phyloP scores from a whole-genome alignment of 495 filamentous ascomycete genomes.

The Penicillium longicatenatum region DNA sequence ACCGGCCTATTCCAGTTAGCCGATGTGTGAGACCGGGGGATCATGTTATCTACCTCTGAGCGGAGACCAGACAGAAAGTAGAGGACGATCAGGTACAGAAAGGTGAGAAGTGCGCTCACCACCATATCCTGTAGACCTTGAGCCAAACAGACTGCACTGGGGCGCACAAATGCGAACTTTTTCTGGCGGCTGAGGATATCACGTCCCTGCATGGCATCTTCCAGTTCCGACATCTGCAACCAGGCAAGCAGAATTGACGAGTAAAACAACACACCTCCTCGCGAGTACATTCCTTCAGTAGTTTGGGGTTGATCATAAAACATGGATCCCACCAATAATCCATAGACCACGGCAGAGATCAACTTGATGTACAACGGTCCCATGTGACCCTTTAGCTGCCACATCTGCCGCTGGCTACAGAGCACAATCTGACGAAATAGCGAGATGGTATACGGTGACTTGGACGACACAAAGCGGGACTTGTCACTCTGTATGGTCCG shows the following conservation, averaged over 20 bases:
- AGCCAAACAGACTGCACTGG: conserved; percentile 76
- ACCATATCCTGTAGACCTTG: conserved; percentile 75
- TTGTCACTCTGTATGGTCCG: conserved; percentile 45
- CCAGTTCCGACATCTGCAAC: conserved; percentile 73
- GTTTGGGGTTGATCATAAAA: conserved; percentile 48
- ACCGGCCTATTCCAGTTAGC: conserved; percentile 56
- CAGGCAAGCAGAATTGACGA: conserved; percentile 77
- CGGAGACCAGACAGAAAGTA: conserved; percentile 76
- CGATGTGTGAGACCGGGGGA: not conserved
- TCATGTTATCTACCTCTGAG: conserved; percentile 64
- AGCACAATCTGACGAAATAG: conserved; percentile 63
- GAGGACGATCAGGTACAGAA: conserved; percentile 72
- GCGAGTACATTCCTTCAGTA: conserved; percentile 65
- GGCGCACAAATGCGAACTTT: conserved; percentile 75
- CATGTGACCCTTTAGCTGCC: conserved; percentile 44
- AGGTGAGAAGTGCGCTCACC: conserved; percentile 64
- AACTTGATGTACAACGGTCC: conserved; percentile 37
- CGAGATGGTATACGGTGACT: conserved; percentile 59
- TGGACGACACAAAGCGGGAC: conserved; percentile 41
- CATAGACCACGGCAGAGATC: conserved; percentile 36
- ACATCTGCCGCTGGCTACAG: conserved; percentile 62
- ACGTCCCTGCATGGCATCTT: conserved; percentile 68
- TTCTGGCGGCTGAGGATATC: conserved; percentile 78
- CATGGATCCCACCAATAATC: conserved; percentile 54
- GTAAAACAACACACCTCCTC: conserved; percentile 76